Evolutionary conservation across 495 filamentous ascomycete genomes (phyloP).

Genomic region (Hapsidospora chrysogenum): DNA sequence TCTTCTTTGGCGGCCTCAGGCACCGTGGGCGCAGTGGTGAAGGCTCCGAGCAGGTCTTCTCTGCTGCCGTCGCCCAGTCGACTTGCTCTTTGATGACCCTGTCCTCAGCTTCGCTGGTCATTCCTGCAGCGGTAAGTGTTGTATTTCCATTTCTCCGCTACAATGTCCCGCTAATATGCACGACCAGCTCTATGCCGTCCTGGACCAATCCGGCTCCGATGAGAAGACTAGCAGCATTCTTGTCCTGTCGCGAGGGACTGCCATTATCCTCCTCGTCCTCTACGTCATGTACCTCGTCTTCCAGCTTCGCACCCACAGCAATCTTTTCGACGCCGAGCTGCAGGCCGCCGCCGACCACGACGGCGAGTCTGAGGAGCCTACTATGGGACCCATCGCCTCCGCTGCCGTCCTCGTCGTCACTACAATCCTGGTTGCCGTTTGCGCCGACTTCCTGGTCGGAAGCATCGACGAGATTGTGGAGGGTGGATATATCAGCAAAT

Average conservation of each 20-base stretch:
- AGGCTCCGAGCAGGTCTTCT: constrained; percentile 57
- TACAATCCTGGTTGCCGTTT: constrained; percentile 74
- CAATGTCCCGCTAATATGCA: constrained; percentile 1
- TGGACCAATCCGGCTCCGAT: constrained; percentile 14
- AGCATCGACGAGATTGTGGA: constrained; percentile 82
- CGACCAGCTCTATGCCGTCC: constrained; percentile 26
- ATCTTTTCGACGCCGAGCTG: constrained; percentile 58
- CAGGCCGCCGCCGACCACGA: constrained; percentile 15
- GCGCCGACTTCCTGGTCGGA: constrained; percentile 84
- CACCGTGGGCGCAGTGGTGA: constrained; percentile 24
- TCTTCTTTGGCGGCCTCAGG: constrained; percentile 68
- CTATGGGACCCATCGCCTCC: constrained; percentile 57
- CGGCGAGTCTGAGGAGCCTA: constrained; percentile 27
- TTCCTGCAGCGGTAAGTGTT: constrained; percentile 65
- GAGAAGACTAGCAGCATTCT: constrained; percentile 51
- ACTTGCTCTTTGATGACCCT: constrained; percentile 95
- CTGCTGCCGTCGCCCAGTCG: constrained; percentile 75
- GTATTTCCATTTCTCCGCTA: constrained; percentile 6
- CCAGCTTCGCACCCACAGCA: constrained; percentile 67
- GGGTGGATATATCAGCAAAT: constrained; percentile 75
- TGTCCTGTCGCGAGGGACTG: constrained; percentile 73
- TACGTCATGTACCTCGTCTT: constrained; percentile 88
- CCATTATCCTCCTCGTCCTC: constrained; percentile 73
- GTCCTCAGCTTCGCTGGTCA: constrained; percentile 78
- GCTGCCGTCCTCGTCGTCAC: constrained; percentile 52